Conservation (phyloP, 768 basidiomycete species). For the Lactifluus subvellereus region DNA sequence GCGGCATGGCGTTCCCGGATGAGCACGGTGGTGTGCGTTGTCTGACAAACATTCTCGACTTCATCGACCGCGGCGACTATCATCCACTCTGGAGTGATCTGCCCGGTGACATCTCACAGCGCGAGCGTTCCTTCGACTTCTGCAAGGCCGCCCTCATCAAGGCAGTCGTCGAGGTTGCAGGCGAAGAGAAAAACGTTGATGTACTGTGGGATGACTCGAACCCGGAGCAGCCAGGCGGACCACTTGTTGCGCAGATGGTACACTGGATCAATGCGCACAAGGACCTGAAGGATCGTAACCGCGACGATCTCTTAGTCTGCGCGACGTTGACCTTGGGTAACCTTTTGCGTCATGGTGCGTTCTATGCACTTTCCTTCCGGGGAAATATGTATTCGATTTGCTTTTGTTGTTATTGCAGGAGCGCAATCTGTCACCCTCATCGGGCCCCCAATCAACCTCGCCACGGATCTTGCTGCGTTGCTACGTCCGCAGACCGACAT, state of each 20-base stretch:
- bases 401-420: slow-evolving; percentile 36
- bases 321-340: slow-evolving; percentile 81
- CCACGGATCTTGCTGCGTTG: slow-evolving; percentile 56
- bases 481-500: slow-evolving; percentile 60
- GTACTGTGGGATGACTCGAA: slow-evolving; percentile 69
- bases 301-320: slow-evolving; percentile 80
- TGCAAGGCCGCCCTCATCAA: slow-evolving; percentile 87
- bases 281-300: slow-evolving; percentile 34
- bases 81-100: slow-evolving; percentile 54
- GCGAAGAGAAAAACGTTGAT: slow-evolving; percentile 72
- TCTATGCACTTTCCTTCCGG: background rate
- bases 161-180: slow-evolving; percentile 77
- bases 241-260: slow-evolving; percentile 68
- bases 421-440: slow-evolving; percentile 52
- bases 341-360: slow-evolving; percentile 65
- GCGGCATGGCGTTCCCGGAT: slow-evolving; percentile 52
- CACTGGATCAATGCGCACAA: slow-evolving; percentile 62
- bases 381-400: slow-evolving; percentile 10
- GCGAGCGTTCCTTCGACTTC: slow-evolving; percentile 68
- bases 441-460: slow-evolving; percentile 48
- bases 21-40: slow-evolving; percentile 54
- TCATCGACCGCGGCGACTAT: slow-evolving; percentile 68
- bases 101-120: slow-evolving; percentile 46
- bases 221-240: slow-evolving; percentile 53
- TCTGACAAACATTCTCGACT: slow-evolving; percentile 58